Base-by-base conservation (phyloP, 164 flowering plant species). In the Nelumbo lutea region DNA sequence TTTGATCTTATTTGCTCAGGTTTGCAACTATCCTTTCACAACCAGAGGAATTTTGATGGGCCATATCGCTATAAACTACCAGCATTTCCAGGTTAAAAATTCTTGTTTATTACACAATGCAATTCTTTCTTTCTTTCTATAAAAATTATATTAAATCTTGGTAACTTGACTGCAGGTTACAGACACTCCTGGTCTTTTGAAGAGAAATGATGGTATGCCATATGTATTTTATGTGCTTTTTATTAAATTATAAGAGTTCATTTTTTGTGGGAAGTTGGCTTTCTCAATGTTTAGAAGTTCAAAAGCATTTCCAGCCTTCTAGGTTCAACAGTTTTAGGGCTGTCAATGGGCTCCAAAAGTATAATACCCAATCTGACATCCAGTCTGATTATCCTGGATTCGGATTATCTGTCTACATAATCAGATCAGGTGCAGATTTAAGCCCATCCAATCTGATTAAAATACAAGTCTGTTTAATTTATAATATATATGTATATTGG, bases 11-110 rank as follows among this genome's bases (percentile, higher is more conserved):
- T 70, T 41, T 73, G 5, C 50, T 41, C 80, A 95, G 98, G 76
- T 91, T 46, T 91, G 98, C 84, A 89, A 92, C 78, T 95, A 95
- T 66, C 98, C 98, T 70, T 95, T 95, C 80, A 92, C 97, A 10
- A 95, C 98, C 42, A 82, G 98, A 82, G 98, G 98, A 70, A 95
- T 95, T 71, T 78, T 95, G 65, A 95, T 95, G 98, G 98, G 97
- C 47, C 98, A 92, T 74, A 88, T 92, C 38, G 68, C 69, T 58
- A 44, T 86, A 27, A 84, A 86, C 77, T 90, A 79, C 73, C 84
- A 89, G 75, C 77, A 77, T 63, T 95, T 89, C 75, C 98, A 92
- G 97, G 98, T 88, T n/a, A 62, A 42, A 58, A 6, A 42, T 72
- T 71, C 2, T 46, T 11, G 47, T 15, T 39, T 52, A 39, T 14